A percentile compares a stretch with the other conserved stretches of the same genome.
Evolutionary conservation across 2,329 filamentous ascomycete genomes (phyloP).

Genomic region (Trichoderma afroharzianum): DNA sequence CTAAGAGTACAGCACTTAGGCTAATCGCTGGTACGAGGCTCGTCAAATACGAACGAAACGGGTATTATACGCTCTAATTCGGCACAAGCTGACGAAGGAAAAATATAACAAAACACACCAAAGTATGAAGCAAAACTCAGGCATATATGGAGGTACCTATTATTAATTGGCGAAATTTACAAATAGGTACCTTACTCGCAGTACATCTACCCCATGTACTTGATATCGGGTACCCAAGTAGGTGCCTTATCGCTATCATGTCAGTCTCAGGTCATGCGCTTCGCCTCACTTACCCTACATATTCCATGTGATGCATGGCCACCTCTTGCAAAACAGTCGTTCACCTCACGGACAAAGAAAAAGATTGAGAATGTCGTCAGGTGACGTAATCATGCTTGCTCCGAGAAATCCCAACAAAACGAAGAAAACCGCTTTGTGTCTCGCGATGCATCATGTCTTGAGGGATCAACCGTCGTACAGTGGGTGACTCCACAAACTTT

Average conservation of each 20-base stretch:
- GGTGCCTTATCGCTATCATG: background rate
- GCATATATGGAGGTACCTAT: background rate
- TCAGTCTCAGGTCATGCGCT: conserved; percentile 6
- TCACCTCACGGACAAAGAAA: background rate
- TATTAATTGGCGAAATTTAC: background rate
- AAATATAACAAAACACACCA: background rate
- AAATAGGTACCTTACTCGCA: background rate
- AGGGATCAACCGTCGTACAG: background rate
- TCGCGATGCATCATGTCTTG: background rate
- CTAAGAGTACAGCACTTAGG: background rate
- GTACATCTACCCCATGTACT: background rate
- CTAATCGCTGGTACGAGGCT: background rate
- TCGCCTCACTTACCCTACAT: conserved; percentile 7
- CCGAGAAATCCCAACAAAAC: conserved; percentile 10
- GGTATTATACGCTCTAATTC: background rate
- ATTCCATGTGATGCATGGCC: conserved; percentile 10
- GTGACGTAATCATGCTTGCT: conserved; percentile 12
- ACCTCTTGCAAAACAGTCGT: background rate
- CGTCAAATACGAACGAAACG: background rate
- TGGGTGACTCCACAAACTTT: background rate
- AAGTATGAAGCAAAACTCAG: background rate
- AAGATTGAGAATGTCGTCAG: background rate
- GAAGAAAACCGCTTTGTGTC: background rate
- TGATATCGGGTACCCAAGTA: background rate
- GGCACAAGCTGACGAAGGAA: background rate